These are phyloP conservation scores for Linum usitatissimum DNA, from an alignment of 345 rosid species.

Conservation along the genomic window DNA sequence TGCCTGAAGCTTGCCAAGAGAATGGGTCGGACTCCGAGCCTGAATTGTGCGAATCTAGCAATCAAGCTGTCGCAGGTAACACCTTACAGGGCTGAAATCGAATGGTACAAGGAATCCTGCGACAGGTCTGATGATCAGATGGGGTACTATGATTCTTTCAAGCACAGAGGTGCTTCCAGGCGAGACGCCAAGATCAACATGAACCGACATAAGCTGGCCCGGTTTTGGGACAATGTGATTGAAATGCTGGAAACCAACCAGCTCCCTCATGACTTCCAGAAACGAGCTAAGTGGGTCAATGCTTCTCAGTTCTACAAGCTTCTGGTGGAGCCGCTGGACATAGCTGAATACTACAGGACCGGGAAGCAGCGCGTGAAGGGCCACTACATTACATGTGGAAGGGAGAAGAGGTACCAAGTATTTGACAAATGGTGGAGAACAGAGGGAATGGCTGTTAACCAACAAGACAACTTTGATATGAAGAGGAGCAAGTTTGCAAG, in stretches of 20 bases:
- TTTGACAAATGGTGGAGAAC: conserved; percentile 58
- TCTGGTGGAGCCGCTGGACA: conserved; percentile 68
- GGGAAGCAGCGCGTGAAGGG: conserved; percentile 19
- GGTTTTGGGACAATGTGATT: conserved; percentile 55
- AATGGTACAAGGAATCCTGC: conserved; percentile 49
- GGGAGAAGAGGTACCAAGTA: conserved; percentile 57
- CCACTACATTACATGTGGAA: conserved; percentile 47
- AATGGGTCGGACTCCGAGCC: conserved; percentile 38
- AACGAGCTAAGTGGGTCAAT: conserved; percentile 47
- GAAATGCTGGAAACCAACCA: conserved; percentile 49
- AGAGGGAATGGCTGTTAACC: neutral
- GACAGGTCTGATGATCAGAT: conserved; percentile 39
- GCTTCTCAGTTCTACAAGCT: conserved; percentile 59
- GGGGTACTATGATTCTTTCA: conserved; percentile 74
- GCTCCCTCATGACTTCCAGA: conserved; percentile 56
- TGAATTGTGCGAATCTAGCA: conserved; percentile 40
- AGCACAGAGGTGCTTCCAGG: conserved; percentile 27
- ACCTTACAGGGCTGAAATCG: conserved; percentile 42
- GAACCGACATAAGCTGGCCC: conserved; percentile 51
- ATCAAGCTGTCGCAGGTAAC: conserved; percentile 31
- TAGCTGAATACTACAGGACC: conserved; percentile 44
- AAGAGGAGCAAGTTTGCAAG: conserved; percentile 42
- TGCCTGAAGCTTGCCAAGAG: conserved; percentile 37
- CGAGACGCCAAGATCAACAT: conserved; percentile 44
- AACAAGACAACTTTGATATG: conserved; percentile 7